Percentiles rank a stretch among this genome's conserved stretches.
Evolutionary conservation across 129 eudicot genomes (phyloP).

Genomic region (Scalesia atractyloides): DNA sequence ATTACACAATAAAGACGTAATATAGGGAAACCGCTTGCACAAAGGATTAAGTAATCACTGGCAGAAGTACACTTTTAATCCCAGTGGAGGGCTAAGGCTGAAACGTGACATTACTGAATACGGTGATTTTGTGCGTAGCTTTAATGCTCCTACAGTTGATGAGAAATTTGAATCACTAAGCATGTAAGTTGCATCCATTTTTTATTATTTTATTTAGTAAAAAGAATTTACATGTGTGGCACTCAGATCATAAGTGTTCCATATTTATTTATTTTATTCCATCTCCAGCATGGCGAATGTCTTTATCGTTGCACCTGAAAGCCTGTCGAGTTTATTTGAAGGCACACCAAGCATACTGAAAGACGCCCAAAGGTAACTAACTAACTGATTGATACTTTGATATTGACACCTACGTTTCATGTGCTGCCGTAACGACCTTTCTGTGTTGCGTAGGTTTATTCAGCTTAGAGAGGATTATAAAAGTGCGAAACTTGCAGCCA

Average conservation of each 20-base stretch:
- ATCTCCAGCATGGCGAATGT: constrained; percentile 83
- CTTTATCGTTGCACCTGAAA: constrained; percentile 92
- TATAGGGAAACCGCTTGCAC: constrained; percentile 94
- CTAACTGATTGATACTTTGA: neutral
- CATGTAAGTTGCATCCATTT: constrained; percentile 65
- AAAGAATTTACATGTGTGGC: constrained; percentile 1
- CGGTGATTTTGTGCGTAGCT: constrained; percentile 93
- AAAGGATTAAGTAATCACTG: constrained; percentile 86
- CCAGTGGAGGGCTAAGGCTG: constrained; percentile 93
- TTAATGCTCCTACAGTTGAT: constrained; percentile 95
- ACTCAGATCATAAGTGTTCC: neutral
- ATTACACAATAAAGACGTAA: neutral
- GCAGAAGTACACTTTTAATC: constrained; percentile 95
- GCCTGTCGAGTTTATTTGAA: constrained; percentile 85
- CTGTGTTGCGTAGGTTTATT: constrained; percentile 52
- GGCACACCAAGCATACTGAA: constrained; percentile 88
- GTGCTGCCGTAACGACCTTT: neutral
- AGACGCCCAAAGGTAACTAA: constrained; percentile 79
- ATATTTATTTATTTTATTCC: constrained; percentile 11
- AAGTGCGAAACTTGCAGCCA: constrained; percentile 86
- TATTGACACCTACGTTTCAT: neutral
- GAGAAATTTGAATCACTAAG: constrained; percentile 93
- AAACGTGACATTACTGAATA: constrained; percentile 99
- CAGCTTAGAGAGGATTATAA: constrained; percentile 93
- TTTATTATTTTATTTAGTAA: neutral